Evolutionary conservation across 805 yeast species (phyloP).

Genomic region (Kodamaea hsintzibuensis): DNA sequence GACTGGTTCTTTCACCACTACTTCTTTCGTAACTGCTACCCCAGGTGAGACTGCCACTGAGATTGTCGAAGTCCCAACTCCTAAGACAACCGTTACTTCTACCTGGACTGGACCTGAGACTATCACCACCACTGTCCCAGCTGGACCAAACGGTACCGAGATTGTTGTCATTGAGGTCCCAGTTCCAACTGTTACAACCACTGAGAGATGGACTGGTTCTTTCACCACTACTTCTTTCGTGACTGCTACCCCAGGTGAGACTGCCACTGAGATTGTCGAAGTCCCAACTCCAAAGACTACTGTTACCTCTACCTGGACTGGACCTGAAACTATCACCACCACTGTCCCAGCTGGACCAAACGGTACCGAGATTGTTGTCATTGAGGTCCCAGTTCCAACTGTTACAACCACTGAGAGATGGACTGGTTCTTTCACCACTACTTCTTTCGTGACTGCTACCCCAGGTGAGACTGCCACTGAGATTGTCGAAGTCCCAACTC

Average conservation of each 20-base stretch:
- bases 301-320: constrained; percentile 11
- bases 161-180: constrained; percentile 5
- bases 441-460: constrained; percentile 14
- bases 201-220: constrained; percentile 5
- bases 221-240: not conserved
- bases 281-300: constrained; percentile 8
- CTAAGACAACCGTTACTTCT: constrained; percentile 12
- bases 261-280: constrained; percentile 2
- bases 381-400: constrained; percentile 15
- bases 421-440: constrained; percentile 10
- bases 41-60: constrained; percentile 16
- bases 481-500: constrained; percentile 13
- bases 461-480: constrained; percentile 14
- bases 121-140: constrained; percentile 3
- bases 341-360: constrained; percentile 5
- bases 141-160: not conserved
- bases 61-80: constrained; percentile 13
- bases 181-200: constrained; percentile 5
- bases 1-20: constrained; percentile 10
- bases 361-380: constrained; percentile 14
- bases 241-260: constrained; percentile 3
- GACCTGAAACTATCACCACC: constrained; percentile 9
- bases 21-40: constrained; percentile 12
- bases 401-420: constrained; percentile 5
- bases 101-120: constrained; percentile 3